A percentile compares a stretch with the other conserved stretches of the same genome.
Conservation (phyloP, 805 yeast species). For the Dipodascus geniculatus region DNA sequence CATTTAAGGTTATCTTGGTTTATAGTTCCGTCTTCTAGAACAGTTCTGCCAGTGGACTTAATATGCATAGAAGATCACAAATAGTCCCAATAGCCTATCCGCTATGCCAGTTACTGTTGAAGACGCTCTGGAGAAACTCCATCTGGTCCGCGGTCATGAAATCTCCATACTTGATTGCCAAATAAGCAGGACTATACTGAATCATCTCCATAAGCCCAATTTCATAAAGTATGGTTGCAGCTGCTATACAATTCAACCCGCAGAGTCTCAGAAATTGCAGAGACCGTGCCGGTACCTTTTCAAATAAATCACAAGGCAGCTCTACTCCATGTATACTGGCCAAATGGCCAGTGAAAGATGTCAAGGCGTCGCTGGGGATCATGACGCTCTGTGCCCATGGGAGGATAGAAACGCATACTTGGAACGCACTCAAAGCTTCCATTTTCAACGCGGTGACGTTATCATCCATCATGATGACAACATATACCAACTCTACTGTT, state of each 20-base stretch:
- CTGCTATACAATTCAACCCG: neutral
- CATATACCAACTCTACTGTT: neutral
- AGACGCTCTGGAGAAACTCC: neutral
- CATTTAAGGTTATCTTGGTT: neutral
- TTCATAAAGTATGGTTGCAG: neutral
- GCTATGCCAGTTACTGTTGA: neutral
- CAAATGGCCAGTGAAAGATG: neutral
- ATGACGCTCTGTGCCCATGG: neutral
- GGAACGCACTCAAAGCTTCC: neutral
- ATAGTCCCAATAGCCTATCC: neutral
- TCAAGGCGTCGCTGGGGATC: neutral
- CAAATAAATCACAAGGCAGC: neutral
- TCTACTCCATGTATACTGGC: neutral
- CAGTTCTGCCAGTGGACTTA: neutral
- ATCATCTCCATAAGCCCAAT: neutral
- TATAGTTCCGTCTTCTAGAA: neutral
- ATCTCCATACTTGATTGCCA: neutral
- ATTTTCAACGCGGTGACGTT: neutral
- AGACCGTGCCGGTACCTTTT: neutral
- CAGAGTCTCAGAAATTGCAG: neutral
- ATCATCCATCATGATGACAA: neutral
- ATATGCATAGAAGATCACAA: neutral
- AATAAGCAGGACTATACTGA: neutral
- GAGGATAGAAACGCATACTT: neutral
- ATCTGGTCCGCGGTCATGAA: neutral